Evolutionary conservation across 2,329 filamentous ascomycete species (phyloP), one percentile per base, ranked within the genome.

Genomic region (Chalaropsis ovoidea): DNA sequence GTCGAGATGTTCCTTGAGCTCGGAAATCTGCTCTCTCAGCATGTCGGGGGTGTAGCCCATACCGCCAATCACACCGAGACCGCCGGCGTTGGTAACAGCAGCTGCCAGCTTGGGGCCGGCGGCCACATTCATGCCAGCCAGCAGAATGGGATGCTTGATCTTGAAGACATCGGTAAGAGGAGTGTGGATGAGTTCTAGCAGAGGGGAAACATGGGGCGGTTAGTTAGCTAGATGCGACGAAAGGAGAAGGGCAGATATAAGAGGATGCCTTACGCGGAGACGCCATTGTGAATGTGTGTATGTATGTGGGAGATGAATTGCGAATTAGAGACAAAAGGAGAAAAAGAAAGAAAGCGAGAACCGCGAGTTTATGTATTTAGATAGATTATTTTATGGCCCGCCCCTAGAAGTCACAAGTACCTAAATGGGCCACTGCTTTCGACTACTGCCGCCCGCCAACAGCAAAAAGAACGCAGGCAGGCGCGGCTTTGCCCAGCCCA

Each of bases 91-190:
- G 71, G 93, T 95, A 72, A 99, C 94, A 52, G 94, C 94, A 42
- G 94, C 94, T 64, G 94, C 94, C 73, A 99, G 86, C 82, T 91
- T 95, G 65, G 94, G 94, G 62, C 94, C 94, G 68, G 94, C 94
- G 66, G 94, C 94, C 69, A 97, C 94, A 82, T 99, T 97, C 94
- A 99, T 99, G 76, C 94, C 94, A 72, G 94, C 94, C 69, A 99
- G 86, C 73, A 99, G 81, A 74, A 99, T 81, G 67, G 94, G 94
- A 79, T 99, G 94, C 76, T 95, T 90, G 84, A 99, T 97, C 82
- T 90, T 89, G 79, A 99, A 88, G 70, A 97, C 88, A 83, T 97
- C 93, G 71, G 94, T 99, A 73, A 92, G 81, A 70, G 89, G 86
- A 64, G 94, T 99, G 74, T 89, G 89, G 77, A 99, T 87, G 81